Base-by-base conservation (phyloP, 768 basidiomycete species). In the Termitomyces eurrhizus region DNA sequence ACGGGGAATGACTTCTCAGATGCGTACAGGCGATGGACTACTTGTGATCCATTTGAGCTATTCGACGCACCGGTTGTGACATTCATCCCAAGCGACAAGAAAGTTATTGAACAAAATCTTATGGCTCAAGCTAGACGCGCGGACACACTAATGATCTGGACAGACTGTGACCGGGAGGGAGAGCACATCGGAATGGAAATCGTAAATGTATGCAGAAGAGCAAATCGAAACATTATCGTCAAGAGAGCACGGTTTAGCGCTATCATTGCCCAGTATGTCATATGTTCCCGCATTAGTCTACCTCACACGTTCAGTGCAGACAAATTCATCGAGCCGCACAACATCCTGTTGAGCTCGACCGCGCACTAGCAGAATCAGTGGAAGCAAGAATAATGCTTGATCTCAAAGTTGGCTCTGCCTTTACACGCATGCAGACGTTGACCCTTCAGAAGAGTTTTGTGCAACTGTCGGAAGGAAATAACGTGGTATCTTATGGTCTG, bases 101-200 rank as follows among this genome's bases (percentile, higher is more conserved):
- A 88, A 66, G 69, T 77, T 3, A 92, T 98, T 54, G 93, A 90
- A 65, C 74, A 73, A 33, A 99, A 99, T 69, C 80, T 99, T 29
- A 74, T 75, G 58, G 73, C 69, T 2, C 93, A 95, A 73, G 93
- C 95, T 2, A 80, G 86, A 50, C 75, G 77, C 12, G 86, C 89
- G 8, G 84, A 95, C 58, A 85, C 84, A 64, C 76, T 99, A 51
- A 95, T 99, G 92, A 98, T 99, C 63, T 99, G 97, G 97, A 99
- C 97, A 33, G 97, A 99, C 80, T 99, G 97, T 72, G 97, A 99
- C 77, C 80, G 97, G 68, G 97, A 99, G 74, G 97, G 97, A 36
- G 97, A 99, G 74, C 91, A 96, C 71, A 99, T 99, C 63, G 97
- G 97, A 2, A 83, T 83, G 64, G 95, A 98, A 71, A 84, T 99